These are phyloP conservation scores for Stylonectria norvegica DNA, from an alignment of 2,329 filamentous ascomycete genomes.

Conservation along the genomic window DNA sequence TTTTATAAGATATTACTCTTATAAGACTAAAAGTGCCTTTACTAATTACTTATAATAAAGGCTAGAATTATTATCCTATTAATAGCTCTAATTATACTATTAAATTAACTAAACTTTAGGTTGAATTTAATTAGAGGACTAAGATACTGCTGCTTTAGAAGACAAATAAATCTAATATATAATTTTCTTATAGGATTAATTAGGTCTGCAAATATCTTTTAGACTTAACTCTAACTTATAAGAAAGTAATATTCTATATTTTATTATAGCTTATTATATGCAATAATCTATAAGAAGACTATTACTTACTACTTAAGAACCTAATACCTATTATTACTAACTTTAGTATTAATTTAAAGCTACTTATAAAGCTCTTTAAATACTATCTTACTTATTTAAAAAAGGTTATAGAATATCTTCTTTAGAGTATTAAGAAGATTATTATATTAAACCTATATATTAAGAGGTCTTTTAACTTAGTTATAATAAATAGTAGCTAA, in stretches of 20 bases:
- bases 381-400: background rate
- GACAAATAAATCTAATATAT: constrained; percentile 1
- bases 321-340: background rate
- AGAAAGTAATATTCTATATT: constrained; percentile 1
- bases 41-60: background rate
- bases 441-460: background rate
- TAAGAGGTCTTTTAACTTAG: background rate
- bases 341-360: background rate
- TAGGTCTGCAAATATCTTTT: background rate
- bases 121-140: constrained; percentile 2
- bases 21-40: constrained; percentile 2
- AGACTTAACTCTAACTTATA: background rate
- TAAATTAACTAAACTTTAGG: constrained; percentile 1
- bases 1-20: constrained; percentile 5
- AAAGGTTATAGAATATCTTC: background rate
- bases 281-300: constrained; percentile 1
- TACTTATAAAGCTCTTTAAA: background rate
- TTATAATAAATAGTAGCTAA: background rate
- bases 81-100: background rate
- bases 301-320: background rate
- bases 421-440: background rate
- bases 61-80: background rate
- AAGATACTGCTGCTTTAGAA: background rate
- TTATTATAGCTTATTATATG: constrained; percentile 1
- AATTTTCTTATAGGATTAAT: background rate